phyloP scores from a whole-genome alignment of 208 protist genomes.

The Acanthamoeba royreba region DNA sequence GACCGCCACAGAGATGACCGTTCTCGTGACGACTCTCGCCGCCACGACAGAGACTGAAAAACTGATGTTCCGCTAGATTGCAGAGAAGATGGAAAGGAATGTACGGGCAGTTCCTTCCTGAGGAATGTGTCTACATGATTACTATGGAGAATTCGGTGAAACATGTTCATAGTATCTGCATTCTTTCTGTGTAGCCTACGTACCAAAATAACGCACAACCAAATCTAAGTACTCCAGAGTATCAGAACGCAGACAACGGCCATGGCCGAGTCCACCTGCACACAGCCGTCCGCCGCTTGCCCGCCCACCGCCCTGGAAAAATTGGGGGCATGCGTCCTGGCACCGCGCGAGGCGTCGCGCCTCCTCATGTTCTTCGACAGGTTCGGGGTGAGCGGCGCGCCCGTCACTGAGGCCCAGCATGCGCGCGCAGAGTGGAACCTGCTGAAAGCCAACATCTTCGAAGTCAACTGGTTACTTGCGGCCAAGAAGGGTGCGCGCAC shows the following conservation, averaged over 20 bases:
- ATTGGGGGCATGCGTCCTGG: background rate
- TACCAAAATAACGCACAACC: too few species aligned
- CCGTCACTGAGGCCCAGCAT: background rate
- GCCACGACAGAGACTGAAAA: too few species aligned
- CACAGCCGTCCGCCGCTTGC: background rate
- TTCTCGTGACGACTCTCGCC: too few species aligned
- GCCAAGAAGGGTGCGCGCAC: background rate
- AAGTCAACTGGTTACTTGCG: background rate
- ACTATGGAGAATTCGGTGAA: too few species aligned
- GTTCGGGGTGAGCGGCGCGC: background rate
- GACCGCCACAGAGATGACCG: too few species aligned
- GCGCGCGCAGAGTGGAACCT: background rate
- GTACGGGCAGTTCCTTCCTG: too few species aligned
- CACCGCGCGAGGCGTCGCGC: background rate
- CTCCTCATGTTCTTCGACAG: background rate
- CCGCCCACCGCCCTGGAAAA: background rate
- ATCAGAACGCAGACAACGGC: background rate
- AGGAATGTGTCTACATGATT: too few species aligned
- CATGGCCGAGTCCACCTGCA: background rate
- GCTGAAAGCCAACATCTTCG: constrained; percentile 6
- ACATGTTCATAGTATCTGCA: too few species aligned
- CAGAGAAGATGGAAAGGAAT: too few species aligned
- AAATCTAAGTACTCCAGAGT: too few species aligned
- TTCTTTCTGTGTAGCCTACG: too few species aligned
- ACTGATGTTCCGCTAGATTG: too few species aligned